A percentile compares a stretch with the other conserved stretches of the same genome.
Conservation (phyloP, 371 early-diverging fungal genomes). For the Rhizopus delemar region DNA sequence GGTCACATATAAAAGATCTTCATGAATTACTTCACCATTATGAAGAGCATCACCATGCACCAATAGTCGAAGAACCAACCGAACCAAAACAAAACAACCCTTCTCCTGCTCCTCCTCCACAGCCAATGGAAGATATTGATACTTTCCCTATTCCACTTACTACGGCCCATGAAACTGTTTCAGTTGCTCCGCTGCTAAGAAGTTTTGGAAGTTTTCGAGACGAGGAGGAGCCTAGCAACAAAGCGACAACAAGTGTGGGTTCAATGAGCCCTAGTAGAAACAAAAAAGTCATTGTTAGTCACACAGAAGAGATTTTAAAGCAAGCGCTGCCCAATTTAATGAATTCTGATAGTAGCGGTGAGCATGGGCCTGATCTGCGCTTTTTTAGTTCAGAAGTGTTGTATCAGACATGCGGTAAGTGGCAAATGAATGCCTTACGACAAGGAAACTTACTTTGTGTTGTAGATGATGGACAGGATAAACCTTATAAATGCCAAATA, state of each 20-base stretch:
- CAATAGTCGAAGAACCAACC: constrained; percentile 68
- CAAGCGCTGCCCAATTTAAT: constrained; percentile 21
- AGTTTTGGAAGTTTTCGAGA: constrained; percentile 19
- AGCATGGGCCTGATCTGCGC: constrained; percentile 7
- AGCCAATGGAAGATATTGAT: constrained; percentile 20
- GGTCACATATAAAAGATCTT: constrained; percentile 76
- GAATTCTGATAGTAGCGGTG: background rate
- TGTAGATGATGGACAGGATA: constrained; percentile 30
- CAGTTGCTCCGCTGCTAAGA: constrained; percentile 23
- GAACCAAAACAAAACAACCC: constrained; percentile 20
- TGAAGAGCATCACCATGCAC: constrained; percentile 86
- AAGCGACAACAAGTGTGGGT: constrained; percentile 32
- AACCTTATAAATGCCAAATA: constrained; percentile 76
- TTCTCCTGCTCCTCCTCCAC: too few relatives aligned
- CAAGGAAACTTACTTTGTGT: too few relatives aligned
- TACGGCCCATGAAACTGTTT: constrained; percentile 18
- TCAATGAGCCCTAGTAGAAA: constrained; percentile 24
- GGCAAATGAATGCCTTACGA: background rate
- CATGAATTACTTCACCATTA: constrained; percentile 93
- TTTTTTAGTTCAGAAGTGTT: constrained; percentile 30
- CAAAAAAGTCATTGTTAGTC: constrained; percentile 1
- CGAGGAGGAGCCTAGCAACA: background rate
- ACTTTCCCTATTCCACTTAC: constrained; percentile 13
- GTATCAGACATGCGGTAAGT: constrained; percentile 30
- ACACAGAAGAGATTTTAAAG: constrained; percentile 27